Evolutionary conservation across 139 green algal genomes (phyloP).

Genomic region (Chlamydomonas schloesseri): DNA sequence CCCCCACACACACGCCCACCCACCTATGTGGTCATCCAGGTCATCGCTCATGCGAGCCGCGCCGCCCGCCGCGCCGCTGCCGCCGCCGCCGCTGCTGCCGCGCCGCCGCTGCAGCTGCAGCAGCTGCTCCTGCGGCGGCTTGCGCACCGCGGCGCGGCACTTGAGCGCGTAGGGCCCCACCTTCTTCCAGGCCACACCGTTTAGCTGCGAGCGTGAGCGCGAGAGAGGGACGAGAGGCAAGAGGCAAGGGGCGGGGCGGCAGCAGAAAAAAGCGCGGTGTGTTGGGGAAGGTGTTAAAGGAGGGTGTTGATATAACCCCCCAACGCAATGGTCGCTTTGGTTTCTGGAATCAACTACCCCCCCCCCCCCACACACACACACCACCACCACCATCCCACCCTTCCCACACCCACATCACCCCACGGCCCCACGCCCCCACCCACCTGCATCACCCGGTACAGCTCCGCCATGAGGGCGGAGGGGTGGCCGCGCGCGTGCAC

Average conservation of each 20-base stretch:
- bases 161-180: conserved; percentile 92
- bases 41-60: neutral
- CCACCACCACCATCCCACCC: neutral
- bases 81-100: neutral
- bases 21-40: conserved; percentile 26
- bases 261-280: neutral
- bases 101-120: neutral
- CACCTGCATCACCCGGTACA: conserved; percentile 73
- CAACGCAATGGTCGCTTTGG: no score
- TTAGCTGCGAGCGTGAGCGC: conserved; percentile 14
- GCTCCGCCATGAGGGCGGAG: conserved; percentile 86
- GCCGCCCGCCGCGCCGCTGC: neutral
- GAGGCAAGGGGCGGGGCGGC: neutral
- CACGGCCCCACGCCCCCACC: conserved; percentile 35
- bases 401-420: conserved; percentile 43
- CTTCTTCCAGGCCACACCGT: conserved; percentile 93
- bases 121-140: neutral
- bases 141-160: conserved; percentile 78
- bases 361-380: neutral
- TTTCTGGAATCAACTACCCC: neutral
- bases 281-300: no score
- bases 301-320: no score
- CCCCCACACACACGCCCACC: no score
- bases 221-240: no score
- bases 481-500: conserved; percentile 82